Evolutionary conservation across 495 filamentous ascomycete species (phyloP).

Genomic region (Parmelia sp.): DNA sequence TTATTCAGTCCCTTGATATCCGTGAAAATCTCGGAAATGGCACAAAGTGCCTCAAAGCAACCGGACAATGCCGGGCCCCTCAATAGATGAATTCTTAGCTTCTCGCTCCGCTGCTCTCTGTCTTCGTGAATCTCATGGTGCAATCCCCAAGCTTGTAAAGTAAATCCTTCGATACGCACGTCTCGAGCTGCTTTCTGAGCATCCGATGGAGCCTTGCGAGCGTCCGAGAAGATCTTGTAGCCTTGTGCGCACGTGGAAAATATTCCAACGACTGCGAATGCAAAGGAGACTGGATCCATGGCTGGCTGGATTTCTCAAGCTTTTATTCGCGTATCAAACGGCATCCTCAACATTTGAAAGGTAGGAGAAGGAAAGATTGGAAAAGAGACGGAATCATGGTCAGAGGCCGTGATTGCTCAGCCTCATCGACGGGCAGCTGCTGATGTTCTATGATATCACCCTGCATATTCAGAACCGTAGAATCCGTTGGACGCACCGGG

Average conservation of each 20-base stretch:
- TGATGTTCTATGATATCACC: neutral
- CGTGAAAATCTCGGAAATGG: conserved; percentile 1
- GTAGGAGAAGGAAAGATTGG: too few species aligned
- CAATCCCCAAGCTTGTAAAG: neutral
- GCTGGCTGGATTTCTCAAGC: neutral
- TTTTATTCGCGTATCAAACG: neutral
- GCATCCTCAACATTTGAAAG: neutral
- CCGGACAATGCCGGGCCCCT: neutral
- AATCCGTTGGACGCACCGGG: neutral
- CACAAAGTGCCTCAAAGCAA: conserved; percentile 5
- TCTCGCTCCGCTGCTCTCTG: neutral
- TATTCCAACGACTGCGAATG: neutral
- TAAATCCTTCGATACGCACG: neutral
- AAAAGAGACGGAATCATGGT: neutral
- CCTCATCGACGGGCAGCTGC: neutral
- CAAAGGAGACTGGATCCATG: neutral
- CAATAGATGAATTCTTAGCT: neutral
- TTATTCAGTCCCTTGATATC: neutral
- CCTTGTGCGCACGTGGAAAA: neutral
- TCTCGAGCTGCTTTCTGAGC: conserved; percentile 2
- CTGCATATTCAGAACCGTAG: neutral
- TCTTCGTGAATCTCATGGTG: neutral
- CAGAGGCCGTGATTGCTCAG: neutral
- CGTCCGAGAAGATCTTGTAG: conserved; percentile 1
- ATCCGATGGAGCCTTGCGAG: neutral